These are phyloP conservation scores for Colletotrichum abscissum DNA, from an alignment of 2,329 filamentous ascomycete genomes.

Conservation along the genomic window DNA sequence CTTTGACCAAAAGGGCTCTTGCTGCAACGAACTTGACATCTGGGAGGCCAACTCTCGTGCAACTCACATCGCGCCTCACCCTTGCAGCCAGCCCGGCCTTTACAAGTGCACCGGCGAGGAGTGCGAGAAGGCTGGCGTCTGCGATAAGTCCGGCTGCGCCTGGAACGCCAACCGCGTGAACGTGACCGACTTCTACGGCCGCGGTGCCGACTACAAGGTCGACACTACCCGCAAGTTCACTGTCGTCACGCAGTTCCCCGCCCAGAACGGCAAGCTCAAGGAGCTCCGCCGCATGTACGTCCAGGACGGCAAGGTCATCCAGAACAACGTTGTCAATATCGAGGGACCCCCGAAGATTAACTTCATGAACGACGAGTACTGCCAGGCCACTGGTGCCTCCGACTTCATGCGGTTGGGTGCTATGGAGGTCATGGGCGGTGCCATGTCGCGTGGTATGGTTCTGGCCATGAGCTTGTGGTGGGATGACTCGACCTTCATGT, in stretches of 20 bases:
- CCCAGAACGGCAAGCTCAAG: constrained; percentile 46
- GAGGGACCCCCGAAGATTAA: constrained; percentile 39
- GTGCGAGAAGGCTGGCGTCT: constrained; percentile 45
- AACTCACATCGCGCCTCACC: constrained; percentile 68
- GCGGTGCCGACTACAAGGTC: constrained; percentile 37
- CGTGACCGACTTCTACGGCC: constrained; percentile 38
- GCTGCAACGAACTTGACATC: constrained; percentile 77
- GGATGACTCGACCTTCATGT: constrained; percentile 63
- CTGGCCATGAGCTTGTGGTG: constrained; percentile 67
- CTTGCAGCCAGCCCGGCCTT: constrained; percentile 59
- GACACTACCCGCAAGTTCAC: constrained; percentile 42
- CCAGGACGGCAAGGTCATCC: constrained; percentile 57
- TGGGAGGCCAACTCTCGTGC: constrained; percentile 73
- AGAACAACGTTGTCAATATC: constrained; percentile 48
- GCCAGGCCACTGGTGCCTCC: constrained; percentile 39
- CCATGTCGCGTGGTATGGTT: constrained; percentile 62
- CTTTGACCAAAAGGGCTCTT: constrained; percentile 67
- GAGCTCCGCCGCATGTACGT: constrained; percentile 62
- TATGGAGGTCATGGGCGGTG: constrained; percentile 54
- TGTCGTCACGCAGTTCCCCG: constrained; percentile 58
- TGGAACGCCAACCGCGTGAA: constrained; percentile 49
- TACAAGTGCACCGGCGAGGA: constrained; percentile 49
- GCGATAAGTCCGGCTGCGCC: constrained; percentile 51
- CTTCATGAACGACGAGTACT: constrained; percentile 42
- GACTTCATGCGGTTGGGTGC: constrained; percentile 48